Percentiles rank a stretch among this genome's conserved stretches.
Conservation (phyloP, 2,329 filamentous ascomycete species). For the Phialophora expanda region DNA sequence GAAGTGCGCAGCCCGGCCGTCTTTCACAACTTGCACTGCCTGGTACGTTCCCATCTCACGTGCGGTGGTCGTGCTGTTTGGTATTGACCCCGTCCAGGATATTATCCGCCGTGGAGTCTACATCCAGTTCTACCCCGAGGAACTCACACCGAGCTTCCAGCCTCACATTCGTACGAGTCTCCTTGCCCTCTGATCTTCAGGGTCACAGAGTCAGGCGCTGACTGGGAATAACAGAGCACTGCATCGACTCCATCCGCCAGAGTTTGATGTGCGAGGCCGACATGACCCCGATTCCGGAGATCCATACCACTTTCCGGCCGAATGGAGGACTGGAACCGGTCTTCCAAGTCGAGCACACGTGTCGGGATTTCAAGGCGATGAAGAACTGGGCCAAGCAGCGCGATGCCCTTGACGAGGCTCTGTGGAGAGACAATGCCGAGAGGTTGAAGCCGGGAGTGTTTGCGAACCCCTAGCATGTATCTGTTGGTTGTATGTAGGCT, state of each 20-base stretch:
- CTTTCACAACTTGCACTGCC: constrained; percentile 12
- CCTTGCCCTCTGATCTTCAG: neutral
- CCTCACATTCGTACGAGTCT: constrained; percentile 4
- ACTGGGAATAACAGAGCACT: constrained; percentile 9
- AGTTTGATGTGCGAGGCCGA: constrained; percentile 14
- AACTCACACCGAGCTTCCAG: constrained; percentile 4
- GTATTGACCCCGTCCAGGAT: constrained; percentile 2
- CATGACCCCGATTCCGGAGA: constrained; percentile 9
- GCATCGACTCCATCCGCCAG: constrained; percentile 14
- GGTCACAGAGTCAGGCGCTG: neutral
- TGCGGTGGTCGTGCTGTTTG: no score
- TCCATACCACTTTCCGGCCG: constrained; percentile 5
- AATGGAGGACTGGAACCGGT: constrained; percentile 10
- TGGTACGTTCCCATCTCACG: neutral
- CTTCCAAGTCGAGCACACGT: constrained; percentile 11
- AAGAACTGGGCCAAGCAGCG: constrained; percentile 13
- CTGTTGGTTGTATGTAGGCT: neutral
- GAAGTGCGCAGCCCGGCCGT: constrained; percentile 1
- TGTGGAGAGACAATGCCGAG: constrained; percentile 15
- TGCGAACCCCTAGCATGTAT: neutral
- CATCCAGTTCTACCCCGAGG: constrained; percentile 8
- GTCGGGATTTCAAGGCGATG: constrained; percentile 13
- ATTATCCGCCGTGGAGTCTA: constrained; percentile 13
- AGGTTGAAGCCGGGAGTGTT: constrained; percentile 12
- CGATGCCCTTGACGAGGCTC: constrained; percentile 9